Percentiles rank a stretch among this genome's conserved stretches.
Evolutionary conservation across 2,329 filamentous ascomycete species (phyloP).

Genomic region (Apiospora koreana): DNA sequence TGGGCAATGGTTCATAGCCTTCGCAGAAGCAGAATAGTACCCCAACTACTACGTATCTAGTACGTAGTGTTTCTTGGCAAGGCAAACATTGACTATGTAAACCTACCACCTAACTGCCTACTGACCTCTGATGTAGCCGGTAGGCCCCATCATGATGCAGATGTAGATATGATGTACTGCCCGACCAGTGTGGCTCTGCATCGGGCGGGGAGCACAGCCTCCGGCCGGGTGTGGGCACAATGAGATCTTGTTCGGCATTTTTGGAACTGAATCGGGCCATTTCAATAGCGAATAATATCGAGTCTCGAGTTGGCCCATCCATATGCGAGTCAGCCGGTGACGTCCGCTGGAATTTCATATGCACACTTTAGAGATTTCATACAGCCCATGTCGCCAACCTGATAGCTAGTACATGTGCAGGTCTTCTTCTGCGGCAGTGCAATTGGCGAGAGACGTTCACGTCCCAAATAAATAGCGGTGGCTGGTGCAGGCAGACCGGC

Average conservation of each 20-base stretch:
- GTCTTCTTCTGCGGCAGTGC: neutral
- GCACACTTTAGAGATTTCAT: neutral
- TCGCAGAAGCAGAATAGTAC: neutral
- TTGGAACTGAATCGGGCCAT: neutral
- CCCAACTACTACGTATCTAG: neutral
- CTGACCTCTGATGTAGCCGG: neutral
- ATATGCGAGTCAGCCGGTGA: neutral
- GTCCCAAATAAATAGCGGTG: neutral
- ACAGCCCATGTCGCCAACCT: neutral
- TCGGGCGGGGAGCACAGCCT: neutral
- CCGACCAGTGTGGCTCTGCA: neutral
- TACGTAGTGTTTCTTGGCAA: neutral
- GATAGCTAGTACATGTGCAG: neutral
- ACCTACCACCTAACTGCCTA: neutral
- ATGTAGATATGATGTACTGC: neutral
- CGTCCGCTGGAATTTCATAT: neutral
- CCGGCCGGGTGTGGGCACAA: neutral
- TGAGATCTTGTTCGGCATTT: neutral
- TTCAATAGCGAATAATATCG: neutral
- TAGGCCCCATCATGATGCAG: neutral
- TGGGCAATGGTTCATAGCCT: neutral
- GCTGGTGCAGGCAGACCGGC: conserved; percentile 2
- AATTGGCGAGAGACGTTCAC: neutral
- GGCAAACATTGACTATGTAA: neutral
- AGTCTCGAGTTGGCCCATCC: neutral